Base-by-base conservation (phyloP, 75 land plant genomes). In the Chamaecyparis obtusa region DNA sequence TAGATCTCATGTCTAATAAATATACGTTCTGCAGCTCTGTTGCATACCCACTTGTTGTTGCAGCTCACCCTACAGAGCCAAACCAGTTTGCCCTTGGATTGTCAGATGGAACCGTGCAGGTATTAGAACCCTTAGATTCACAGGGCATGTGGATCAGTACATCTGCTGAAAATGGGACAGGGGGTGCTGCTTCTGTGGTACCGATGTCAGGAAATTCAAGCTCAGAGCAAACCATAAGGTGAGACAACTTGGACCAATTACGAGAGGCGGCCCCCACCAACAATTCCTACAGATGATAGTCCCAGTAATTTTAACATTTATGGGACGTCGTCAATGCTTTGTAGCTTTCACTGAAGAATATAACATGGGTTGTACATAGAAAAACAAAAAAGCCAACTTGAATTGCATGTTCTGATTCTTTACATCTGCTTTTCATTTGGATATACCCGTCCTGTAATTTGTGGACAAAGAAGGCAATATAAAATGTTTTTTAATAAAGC, bases 51-150 rank as follows among this genome's bases (percentile, higher is more conserved):
- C 76, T 91, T 21, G 91, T 92, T 55, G 83, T 93, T 85, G 93
- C 93, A 19, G 93, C 91, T 37, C 94, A 93, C 90, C 93, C 93
- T 15, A 37, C 88, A 37, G 93, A 93, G 80, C 89, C 89, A 43
- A 89, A 89, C 71, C 91, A 93, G 76, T 92, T 93, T 79, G 91
- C 93, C 3, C 72, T 93, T 46, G 94, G 93, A 36, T 88, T 93
- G 57, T 91, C 89, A 44, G 93, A 93, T 84, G 94, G 94, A 27
- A 89, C 87, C 21, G 93, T 92, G 5, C 93, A 90, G 46, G 93
- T 93, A 35, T 36, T 93, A 71, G 93, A 92, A 86, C 93, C 94
- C 11, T 76, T 93, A 19, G 93, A 93, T 84, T 87, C 91, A 27
- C 93, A 92, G 54, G 93, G 90, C 33, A 92, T 89, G 33, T 92